Evolutionary conservation across 2,329 filamentous ascomycete genomes (phyloP), one percentile per base, ranked within the genome.

Genomic region (Paraconiothyrium brasiliense): DNA sequence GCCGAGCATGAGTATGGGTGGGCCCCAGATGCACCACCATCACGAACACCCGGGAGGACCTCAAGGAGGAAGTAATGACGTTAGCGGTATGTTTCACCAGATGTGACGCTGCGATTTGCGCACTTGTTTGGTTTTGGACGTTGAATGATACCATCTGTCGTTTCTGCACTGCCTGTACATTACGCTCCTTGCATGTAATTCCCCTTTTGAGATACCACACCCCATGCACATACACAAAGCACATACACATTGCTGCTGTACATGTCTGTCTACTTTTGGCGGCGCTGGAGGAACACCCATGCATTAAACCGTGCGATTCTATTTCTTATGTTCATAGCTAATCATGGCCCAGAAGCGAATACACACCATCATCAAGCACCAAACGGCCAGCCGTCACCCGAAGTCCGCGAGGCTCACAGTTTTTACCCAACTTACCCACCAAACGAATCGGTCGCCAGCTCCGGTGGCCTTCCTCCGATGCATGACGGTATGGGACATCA

Each of bases 51-150:
- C 86, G 61, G 90, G 92, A 77, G 90, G 88, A 76, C 87, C 87
- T 66, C 77, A 75, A 77, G 86, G 87, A 80, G 88, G 87, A 81
- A 86, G 85, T 79, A 91, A 94, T 76, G 93, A 89, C 79, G 86
- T 95, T 88, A 93, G 93, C 89, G 93, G 93, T 97, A 97, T 96
- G 93, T 97, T 94, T 86, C 90, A 93, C 86, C 92, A 93, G 85
- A 92, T 95, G 90, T 95, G 89, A 92, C 86, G 82, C 79, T 83
- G 81, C 79, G 73, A 72, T 72, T 70, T 69, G 73, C 64, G 64
- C 69, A 66, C 66, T 65, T 56, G 43, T 48, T 56, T 51, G 32
- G 67, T 75, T 73, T 76, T 75, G 75, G 75, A 72, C 64, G 68
- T 75, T 75, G 69, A 75, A 77, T 78, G 75, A 78, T 78, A 79